Conservation (phyloP, 495 filamentous ascomycete genomes). For the Xylaria flabelliformis region DNA sequence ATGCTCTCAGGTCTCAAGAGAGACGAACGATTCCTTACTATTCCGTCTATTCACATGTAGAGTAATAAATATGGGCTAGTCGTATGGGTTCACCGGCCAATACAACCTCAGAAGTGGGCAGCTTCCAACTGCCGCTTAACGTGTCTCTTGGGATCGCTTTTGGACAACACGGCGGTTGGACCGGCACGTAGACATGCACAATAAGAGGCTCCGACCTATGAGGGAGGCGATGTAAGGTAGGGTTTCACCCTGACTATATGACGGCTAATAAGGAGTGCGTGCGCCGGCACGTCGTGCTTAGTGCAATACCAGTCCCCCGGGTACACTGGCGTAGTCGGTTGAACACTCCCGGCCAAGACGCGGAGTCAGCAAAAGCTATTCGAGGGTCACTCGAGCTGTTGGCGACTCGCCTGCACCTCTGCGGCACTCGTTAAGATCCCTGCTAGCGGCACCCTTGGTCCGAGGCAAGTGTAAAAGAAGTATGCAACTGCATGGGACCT, state of each 20-base stretch:
- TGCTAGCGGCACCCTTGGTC: slow-evolving; percentile 26
- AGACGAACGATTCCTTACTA: background rate
- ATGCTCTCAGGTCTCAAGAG: background rate
- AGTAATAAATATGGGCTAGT: slow-evolving; percentile 15
- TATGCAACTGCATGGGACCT: slow-evolving; percentile 28
- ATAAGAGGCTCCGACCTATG: slow-evolving; percentile 23
- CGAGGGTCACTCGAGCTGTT: slow-evolving; percentile 13
- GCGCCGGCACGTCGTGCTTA: slow-evolving; percentile 33
- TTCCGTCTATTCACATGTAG: background rate
- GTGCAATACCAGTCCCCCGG: slow-evolving; percentile 33
- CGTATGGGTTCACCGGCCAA: slow-evolving; percentile 24
- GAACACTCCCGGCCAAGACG: slow-evolving; percentile 28
- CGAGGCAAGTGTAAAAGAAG: slow-evolving; percentile 13
- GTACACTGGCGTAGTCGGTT: slow-evolving; percentile 24
- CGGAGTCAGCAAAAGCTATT: slow-evolving; percentile 26
- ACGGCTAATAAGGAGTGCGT: slow-evolving; percentile 31
- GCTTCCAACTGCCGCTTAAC: slow-evolving; percentile 28
- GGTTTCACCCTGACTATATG: slow-evolving; percentile 29
- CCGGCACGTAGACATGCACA: slow-evolving; percentile 22
- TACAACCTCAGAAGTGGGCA: slow-evolving; percentile 16
- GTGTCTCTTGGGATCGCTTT: slow-evolving; percentile 25
- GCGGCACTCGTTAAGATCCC: slow-evolving; percentile 28
- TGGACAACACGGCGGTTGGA: slow-evolving; percentile 24
- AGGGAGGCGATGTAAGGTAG: slow-evolving; percentile 17
- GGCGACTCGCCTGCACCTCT: slow-evolving; percentile 16